Evolutionary conservation across 352 stramenopile species (phyloP).

Genomic region (Phytophthora pini): DNA sequence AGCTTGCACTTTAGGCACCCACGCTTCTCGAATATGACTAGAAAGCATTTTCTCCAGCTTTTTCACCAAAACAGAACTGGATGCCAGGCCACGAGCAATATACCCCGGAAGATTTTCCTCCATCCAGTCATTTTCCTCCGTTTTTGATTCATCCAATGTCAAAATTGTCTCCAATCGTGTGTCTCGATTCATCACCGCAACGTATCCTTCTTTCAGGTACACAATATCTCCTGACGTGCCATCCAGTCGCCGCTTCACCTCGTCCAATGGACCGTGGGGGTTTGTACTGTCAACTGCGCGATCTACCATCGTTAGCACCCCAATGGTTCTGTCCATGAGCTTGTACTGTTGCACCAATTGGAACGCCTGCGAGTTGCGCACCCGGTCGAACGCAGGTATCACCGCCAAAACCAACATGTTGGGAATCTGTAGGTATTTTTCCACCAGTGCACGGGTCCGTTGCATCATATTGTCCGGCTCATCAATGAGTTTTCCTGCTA

Average conservation of each 20-base stretch:
- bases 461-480: conserved; percentile 56
- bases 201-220: conserved; percentile 47
- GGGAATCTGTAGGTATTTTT: conserved; percentile 41
- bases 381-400: conserved; percentile 39
- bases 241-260: conserved; percentile 37
- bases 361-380: conserved; percentile 54
- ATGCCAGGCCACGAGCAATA: conserved; percentile 29
- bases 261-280: conserved; percentile 29
- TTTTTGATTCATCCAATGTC: conserved; percentile 31
- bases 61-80: conserved; percentile 31
- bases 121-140: conserved; percentile 36
- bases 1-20: conserved; percentile 31
- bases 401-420: conserved; percentile 55
- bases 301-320: conserved; percentile 57
- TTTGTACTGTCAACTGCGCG: conserved; percentile 32
- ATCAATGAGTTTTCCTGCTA: conserved; percentile 28
- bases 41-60: conserved; percentile 49
- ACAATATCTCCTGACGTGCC: conserved; percentile 40
- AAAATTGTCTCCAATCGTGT: conserved; percentile 19
- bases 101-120: conserved; percentile 35
- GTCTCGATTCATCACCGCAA: conserved; percentile 49
- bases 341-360: conserved; percentile 49
- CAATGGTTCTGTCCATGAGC: conserved; percentile 43
- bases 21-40: conserved; percentile 32
- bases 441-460: conserved; percentile 38